These are phyloP conservation scores for Rosa multiflora DNA, from an alignment of 306 rosid species.

Conservation along the genomic window DNA sequence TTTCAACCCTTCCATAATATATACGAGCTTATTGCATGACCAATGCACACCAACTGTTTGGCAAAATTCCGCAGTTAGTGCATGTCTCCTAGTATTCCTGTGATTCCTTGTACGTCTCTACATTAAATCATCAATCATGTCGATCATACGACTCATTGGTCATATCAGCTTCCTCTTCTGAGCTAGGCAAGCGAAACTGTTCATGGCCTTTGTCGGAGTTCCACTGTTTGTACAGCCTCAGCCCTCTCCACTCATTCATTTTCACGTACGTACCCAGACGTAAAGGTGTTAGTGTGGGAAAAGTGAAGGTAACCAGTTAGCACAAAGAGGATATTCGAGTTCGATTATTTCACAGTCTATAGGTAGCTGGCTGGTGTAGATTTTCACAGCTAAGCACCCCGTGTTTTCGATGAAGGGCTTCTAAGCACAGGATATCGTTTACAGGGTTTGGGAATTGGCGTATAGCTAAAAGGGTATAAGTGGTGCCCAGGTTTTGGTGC, in stretches of 20 bases:
- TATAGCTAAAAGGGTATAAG: background rate
- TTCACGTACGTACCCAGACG: background rate
- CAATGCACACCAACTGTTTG: slow-evolving; percentile 13
- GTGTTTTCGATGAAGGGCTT: background rate
- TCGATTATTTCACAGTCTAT: background rate
- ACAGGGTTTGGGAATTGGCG: background rate
- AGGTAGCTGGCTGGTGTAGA: slow-evolving; percentile 7
- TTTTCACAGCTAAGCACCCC: background rate
- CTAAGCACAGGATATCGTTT: background rate
- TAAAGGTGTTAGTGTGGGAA: background rate
- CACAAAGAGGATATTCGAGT: background rate
- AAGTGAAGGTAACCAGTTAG: background rate
- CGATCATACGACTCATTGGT: slow-evolving; percentile 34
- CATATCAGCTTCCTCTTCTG: slow-evolving; percentile 37
- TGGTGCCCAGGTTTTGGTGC: background rate
- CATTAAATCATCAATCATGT: background rate
- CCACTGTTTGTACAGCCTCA: background rate
- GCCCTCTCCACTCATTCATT: background rate
- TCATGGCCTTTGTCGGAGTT: background rate
- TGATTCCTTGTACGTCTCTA: slow-evolving; percentile 37
- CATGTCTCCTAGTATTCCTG: slow-evolving; percentile 44
- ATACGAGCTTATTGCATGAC: background rate
- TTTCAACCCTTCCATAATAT: slow-evolving; percentile 1
- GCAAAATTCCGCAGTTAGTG: background rate
- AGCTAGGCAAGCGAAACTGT: background rate